Evolutionary conservation across 2,329 filamentous ascomycete species (phyloP).

Genomic region (Pseudogymnoascus sp.): DNA sequence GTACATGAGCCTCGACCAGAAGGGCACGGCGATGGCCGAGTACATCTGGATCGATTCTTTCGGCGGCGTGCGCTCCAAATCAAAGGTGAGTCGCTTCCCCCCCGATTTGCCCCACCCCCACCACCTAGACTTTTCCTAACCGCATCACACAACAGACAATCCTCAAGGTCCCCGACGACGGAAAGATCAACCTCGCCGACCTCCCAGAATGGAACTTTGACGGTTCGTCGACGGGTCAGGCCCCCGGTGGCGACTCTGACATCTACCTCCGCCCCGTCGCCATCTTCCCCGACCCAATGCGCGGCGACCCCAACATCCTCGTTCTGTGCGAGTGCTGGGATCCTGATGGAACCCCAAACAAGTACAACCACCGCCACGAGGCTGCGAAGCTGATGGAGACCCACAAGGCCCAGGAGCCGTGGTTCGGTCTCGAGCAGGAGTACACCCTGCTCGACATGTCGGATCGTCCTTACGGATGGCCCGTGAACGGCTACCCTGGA

Average conservation of each 20-base stretch:
- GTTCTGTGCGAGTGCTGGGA: conserved; percentile 95
- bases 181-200: conserved; percentile 45
- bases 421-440: conserved; percentile 98
- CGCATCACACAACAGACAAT: conserved; percentile 48
- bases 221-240: conserved; percentile 87
- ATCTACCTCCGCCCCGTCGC: conserved; percentile 91
- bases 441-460: conserved; percentile 86
- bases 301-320: conserved; percentile 81
- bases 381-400: conserved; percentile 83
- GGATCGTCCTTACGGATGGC: conserved; percentile 90
- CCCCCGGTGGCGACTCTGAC: conserved; percentile 91
- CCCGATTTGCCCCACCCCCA: conserved; percentile 7
- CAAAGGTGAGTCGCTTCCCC: conserved; percentile 58
- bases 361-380: conserved; percentile 97
- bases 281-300: conserved; percentile 88
- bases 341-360: conserved; percentile 89
- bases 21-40: conserved; percentile 83
- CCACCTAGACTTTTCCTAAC: background rate
- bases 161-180: conserved; percentile 45
- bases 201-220: conserved; percentile 78
- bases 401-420: conserved; percentile 75
- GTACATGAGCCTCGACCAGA: conserved; percentile 86
- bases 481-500: conserved; percentile 69
- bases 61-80: conserved; percentile 87
- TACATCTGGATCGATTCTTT: conserved; percentile 91